phyloP scores from a whole-genome alignment of 495 filamentous ascomycete genomes.

The Penicillium nucicola region DNA sequence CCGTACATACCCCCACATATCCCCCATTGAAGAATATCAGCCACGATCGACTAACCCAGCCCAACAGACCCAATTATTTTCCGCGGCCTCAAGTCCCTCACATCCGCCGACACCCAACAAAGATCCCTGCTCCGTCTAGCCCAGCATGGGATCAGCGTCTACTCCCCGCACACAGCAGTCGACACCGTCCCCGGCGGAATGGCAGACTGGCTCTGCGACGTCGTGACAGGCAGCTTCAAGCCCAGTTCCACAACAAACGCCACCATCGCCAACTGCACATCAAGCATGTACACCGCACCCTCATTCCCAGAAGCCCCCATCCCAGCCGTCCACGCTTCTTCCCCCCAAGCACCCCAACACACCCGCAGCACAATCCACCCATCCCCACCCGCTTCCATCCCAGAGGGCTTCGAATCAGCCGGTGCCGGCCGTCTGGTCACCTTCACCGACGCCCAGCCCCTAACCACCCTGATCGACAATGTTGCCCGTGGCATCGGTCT shows the following conservation, averaged over 20 bases:
- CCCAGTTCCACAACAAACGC: constrained; percentile 6
- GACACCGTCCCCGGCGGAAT: constrained; percentile 85
- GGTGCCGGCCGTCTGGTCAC: constrained; percentile 77
- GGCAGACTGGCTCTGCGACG: constrained; percentile 93
- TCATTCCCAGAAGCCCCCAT: constrained; percentile 34
- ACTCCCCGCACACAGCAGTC: constrained; percentile 91
- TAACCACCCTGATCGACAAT: constrained; percentile 60
- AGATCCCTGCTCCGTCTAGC: constrained; percentile 75
- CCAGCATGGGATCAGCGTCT: constrained; percentile 90
- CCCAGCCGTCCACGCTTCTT: constrained; percentile 15
- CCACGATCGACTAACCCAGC: neutral
- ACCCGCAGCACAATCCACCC: constrained; percentile 52
- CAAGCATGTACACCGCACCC: constrained; percentile 38
- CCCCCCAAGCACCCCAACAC: constrained; percentile 46
- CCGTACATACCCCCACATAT: constrained; percentile 57
- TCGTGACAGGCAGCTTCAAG: constrained; percentile 57
- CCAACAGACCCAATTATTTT: constrained; percentile 90
- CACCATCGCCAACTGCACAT: constrained; percentile 16
- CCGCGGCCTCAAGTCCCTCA: constrained; percentile 82
- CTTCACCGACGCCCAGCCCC: constrained; percentile 54
- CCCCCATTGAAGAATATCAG: neutral
- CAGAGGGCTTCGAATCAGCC: constrained; percentile 58
- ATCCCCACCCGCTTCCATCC: constrained; percentile 35
- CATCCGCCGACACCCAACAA: constrained; percentile 81
- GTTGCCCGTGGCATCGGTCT: constrained; percentile 58